Evolutionary conservation across 2,329 filamentous ascomycete genomes (phyloP).

Genomic region (Pyricularia sp.): DNA sequence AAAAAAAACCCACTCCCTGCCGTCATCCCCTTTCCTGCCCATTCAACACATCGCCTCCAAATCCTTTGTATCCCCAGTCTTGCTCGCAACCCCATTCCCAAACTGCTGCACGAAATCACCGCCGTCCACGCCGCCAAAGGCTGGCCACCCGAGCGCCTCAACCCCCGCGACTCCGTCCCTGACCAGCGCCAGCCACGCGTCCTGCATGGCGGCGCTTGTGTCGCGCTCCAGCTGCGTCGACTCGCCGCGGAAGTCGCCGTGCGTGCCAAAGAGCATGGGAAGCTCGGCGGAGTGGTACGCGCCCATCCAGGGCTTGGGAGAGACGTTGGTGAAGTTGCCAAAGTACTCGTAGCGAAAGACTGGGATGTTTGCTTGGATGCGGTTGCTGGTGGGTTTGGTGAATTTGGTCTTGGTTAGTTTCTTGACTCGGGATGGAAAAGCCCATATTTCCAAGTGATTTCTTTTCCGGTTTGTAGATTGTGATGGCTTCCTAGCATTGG

Average conservation of each 20-base stretch:
- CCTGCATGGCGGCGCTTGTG: background rate
- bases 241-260: background rate
- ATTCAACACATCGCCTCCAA: background rate
- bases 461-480: background rate
- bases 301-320: background rate
- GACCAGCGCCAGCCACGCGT: background rate
- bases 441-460: no score
- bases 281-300: slow-evolving; percentile 6
- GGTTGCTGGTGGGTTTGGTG: background rate
- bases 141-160: slow-evolving; percentile 6
- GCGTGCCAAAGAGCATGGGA: slow-evolving; percentile 5
- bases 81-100: background rate
- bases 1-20: no score
- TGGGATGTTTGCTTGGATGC: background rate
- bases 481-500: background rate
- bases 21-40: no score
- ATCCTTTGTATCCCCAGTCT: background rate
- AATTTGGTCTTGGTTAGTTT: background rate
- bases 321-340: slow-evolving; percentile 4
- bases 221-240: slow-evolving; percentile 1
- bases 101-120: background rate
- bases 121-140: background rate
- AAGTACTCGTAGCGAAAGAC: slow-evolving; percentile 3
- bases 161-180: background rate
- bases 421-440: background rate